Evolutionary conservation across 192 early-diverging fungal species (phyloP).

Genomic region (Rhizoclosmatium globosum): DNA sequence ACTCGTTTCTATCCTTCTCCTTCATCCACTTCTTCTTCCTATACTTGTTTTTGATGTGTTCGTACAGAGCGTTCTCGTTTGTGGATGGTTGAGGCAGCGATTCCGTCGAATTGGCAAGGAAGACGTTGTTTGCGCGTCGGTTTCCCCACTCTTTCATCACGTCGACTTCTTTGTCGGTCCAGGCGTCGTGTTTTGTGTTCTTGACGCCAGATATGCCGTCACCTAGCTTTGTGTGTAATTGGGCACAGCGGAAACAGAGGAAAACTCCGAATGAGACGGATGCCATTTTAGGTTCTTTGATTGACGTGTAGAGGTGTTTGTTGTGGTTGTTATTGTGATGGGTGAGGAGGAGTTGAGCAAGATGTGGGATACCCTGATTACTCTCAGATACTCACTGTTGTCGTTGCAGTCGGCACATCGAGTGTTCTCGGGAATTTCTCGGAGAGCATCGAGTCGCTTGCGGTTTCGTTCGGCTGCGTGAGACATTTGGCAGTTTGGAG

Average conservation of each 20-base stretch:
- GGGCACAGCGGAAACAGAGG: conserved; percentile 54
- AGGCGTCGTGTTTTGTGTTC: conserved; percentile 86
- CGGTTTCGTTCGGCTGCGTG: conserved; percentile 45
- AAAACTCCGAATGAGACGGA: conserved; percentile 52
- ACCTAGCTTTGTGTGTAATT: conserved; percentile 65
- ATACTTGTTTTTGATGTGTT: conserved; percentile 92
- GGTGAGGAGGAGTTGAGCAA: background rate
- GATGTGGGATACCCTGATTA: background rate
- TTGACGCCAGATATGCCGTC: conserved; percentile 87
- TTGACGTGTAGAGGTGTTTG: too few species aligned
- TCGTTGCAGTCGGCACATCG: conserved; percentile 57
- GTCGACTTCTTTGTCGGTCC: conserved; percentile 87
- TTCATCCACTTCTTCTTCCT: conserved; percentile 66
- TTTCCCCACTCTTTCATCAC: conserved; percentile 49
- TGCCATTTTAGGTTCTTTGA: conserved; percentile 51
- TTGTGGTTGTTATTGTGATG: background rate
- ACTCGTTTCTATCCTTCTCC: conserved; percentile 8
- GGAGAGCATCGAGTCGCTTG: conserved; percentile 46
- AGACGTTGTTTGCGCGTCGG: conserved; percentile 36
- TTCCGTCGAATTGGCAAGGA: background rate
- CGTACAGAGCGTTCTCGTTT: conserved; percentile 75
- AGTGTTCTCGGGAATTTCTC: conserved; percentile 53
- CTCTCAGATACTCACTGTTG: conserved; percentile 26
- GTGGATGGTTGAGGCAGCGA: background rate
- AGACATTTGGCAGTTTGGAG: background rate